A percentile compares a stretch with the other conserved stretches of the same genome.
phyloP scores from a whole-genome alignment of 768 basidiomycete genomes.

The Phylloporus arenicola region DNA sequence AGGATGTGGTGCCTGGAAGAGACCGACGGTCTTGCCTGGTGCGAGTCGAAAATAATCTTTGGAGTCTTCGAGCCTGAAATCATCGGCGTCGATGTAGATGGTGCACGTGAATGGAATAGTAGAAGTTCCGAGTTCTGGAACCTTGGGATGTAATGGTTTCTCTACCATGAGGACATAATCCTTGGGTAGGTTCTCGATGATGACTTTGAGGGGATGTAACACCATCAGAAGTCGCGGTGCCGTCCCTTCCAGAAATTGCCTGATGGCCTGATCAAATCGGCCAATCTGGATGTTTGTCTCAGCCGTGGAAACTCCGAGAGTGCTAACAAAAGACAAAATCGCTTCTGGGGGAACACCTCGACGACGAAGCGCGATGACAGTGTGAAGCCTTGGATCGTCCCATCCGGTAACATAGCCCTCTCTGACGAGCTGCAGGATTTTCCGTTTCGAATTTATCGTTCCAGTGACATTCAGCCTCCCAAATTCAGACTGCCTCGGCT shows the following conservation, averaged over 20 bases:
- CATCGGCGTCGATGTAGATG: slow-evolving; percentile 88
- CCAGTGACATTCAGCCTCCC: slow-evolving; percentile 91
- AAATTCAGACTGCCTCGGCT: slow-evolving; percentile 94
- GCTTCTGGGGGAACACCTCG: slow-evolving; percentile 97
- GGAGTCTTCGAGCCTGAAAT: slow-evolving; percentile 88
- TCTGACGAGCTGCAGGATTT: slow-evolving; percentile 83
- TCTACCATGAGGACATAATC: slow-evolving; percentile 79
- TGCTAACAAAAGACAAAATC: slow-evolving; percentile 86
- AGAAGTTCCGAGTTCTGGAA: slow-evolving; percentile 78
- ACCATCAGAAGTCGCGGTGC: slow-evolving; percentile 92
- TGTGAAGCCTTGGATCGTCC: slow-evolving; percentile 98
- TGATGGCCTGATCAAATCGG: slow-evolving; percentile 86
- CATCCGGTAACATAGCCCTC: slow-evolving; percentile 82
- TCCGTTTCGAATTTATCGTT: slow-evolving; percentile 95
- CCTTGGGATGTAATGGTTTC: slow-evolving; percentile 92
- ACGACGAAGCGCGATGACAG: slow-evolving; percentile 89
- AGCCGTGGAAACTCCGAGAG: slow-evolving; percentile 88
- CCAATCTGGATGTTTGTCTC: slow-evolving; percentile 77
- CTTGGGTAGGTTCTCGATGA: slow-evolving; percentile 84
- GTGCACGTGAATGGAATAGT: slow-evolving; percentile 81
- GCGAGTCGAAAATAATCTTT: slow-evolving; percentile 97
- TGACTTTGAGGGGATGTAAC: slow-evolving; percentile 82
- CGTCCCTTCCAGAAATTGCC: slow-evolving; percentile 83
- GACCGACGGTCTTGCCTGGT: slow-evolving; percentile 94
- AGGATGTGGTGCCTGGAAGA: slow-evolving; percentile 89